phyloP scores from a whole-genome alignment of 1,284 basidiomycete genomes.

The Bjerkandera adusta region DNA sequence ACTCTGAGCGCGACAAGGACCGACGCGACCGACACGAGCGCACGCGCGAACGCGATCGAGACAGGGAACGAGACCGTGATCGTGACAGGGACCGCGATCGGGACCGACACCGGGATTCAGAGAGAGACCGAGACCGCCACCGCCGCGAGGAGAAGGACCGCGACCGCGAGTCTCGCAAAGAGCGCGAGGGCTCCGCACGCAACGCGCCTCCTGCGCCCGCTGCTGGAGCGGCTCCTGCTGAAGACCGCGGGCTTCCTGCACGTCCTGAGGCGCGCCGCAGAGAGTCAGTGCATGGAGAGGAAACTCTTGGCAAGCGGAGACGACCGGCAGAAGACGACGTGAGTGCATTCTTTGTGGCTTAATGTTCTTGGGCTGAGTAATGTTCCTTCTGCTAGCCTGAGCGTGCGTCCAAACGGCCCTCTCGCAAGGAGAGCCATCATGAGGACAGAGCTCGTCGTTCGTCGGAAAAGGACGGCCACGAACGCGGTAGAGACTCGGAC shows the following conservation, averaged over 20 bases:
- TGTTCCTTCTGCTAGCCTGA: no score
- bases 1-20: conserved; percentile 25
- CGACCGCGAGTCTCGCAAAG: conserved; percentile 40
- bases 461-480: conserved; percentile 69
- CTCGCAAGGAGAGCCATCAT: conserved; percentile 71
- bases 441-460: conserved; percentile 65
- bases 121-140: conserved; percentile 36
- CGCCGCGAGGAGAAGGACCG: conserved; percentile 49
- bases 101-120: conserved; percentile 33
- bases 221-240: conserved; percentile 24
- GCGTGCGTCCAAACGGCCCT: conserved; percentile 66
- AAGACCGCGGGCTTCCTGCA: conserved; percentile 53
- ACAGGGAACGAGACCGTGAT: conserved; percentile 28
- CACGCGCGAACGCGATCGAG: conserved; percentile 33
- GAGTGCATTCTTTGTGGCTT: conserved; percentile 28
- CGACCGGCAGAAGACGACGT: conserved; percentile 69
- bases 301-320: conserved; percentile 66
- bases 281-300: conserved; percentile 54
- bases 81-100: conserved; percentile 43
- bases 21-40: conserved; percentile 28
- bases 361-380: no score
- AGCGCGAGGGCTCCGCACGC: conserved; percentile 27
- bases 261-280: conserved; percentile 60
- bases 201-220: conserved; percentile 15
- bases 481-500: conserved; percentile 64